Conservation (phyloP, 768 basidiomycete species). For the Trametes cingulata region DNA sequence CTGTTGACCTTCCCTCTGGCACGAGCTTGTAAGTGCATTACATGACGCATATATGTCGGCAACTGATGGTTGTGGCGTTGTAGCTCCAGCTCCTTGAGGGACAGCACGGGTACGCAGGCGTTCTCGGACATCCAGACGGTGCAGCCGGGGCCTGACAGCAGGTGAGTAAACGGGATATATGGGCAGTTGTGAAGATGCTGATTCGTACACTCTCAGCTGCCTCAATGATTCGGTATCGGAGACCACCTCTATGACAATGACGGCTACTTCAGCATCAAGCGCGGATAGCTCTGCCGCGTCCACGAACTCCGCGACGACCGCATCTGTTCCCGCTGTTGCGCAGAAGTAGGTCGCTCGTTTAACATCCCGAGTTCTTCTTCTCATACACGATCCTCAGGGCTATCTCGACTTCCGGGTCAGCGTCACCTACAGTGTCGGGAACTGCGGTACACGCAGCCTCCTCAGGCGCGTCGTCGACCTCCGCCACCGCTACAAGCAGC, state of each 20-base stretch:
- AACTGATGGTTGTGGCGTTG: not conserved
- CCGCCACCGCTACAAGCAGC: slow-evolving; percentile 30
- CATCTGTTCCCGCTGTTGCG: not conserved
- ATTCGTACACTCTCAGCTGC: too few species aligned
- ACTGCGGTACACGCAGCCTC: slow-evolving; percentile 9
- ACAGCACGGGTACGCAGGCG: slow-evolving; percentile 51
- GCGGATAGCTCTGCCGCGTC: slow-evolving; percentile 4
- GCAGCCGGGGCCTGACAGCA: slow-evolving; percentile 28
- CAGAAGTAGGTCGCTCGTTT: not conserved
- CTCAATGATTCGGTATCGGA: slow-evolving; percentile 26
- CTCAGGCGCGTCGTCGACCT: slow-evolving; percentile 5
- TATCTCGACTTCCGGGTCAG: slow-evolving; percentile 11
- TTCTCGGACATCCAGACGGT: slow-evolving; percentile 57
- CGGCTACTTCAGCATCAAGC: not conserved
- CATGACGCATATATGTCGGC: not conserved
- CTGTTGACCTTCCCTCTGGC: slow-evolving; percentile 45
- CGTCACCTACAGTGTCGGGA: slow-evolving; percentile 20
- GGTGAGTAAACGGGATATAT: slow-evolving; percentile 1
- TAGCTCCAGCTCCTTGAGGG: slow-evolving; percentile 61
- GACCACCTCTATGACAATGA: slow-evolving; percentile 2
- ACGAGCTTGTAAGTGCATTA: slow-evolving; percentile 47
- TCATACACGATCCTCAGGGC: not conserved
- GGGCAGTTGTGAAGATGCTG: too few species aligned
- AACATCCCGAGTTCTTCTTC: not conserved
- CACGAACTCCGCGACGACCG: not conserved